A percentile compares a stretch with the other conserved stretches of the same genome.
Conservation (phyloP, 192 early-diverging fungal species). For the Coemansia asiatica region DNA sequence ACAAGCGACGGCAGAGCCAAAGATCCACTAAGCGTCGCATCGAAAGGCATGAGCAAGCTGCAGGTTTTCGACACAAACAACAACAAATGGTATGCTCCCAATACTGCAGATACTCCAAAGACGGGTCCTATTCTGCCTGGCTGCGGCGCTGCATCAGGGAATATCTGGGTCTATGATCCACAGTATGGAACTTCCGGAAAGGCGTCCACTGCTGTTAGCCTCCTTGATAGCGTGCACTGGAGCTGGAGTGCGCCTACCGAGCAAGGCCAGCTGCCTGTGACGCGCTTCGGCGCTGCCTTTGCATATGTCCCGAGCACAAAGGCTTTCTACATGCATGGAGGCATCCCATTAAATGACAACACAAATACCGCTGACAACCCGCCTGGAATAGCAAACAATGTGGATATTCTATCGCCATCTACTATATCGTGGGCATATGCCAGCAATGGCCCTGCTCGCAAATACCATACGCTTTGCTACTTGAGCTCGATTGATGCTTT, state of each 20-base stretch:
- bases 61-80: constrained; percentile 46
- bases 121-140: constrained; percentile 43
- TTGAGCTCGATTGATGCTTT: constrained; percentile 58
- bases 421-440: constrained; percentile 61
- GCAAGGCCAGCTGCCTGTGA: constrained; percentile 42
- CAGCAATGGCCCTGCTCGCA: constrained; percentile 59
- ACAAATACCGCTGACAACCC: constrained; percentile 32
- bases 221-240: constrained; percentile 55
- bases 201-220: constrained; percentile 28
- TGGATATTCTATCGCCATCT: constrained; percentile 52
- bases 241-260: constrained; percentile 52
- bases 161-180: constrained; percentile 42
- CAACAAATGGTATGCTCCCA: constrained; percentile 49
- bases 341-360: constrained; percentile 31
- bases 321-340: constrained; percentile 54
- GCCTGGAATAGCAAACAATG: constrained; percentile 43
- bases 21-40: constrained; percentile 32
- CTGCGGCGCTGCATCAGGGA: constrained; percentile 39
- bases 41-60: constrained; percentile 25
- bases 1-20: constrained; percentile 24
- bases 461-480: constrained; percentile 59
- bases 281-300: constrained; percentile 44
- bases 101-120: constrained; percentile 39
- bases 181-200: constrained; percentile 25
- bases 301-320: constrained; percentile 28